These are phyloP conservation scores for Saturnispora kantuleensis DNA, from an alignment of 805 yeast genomes.

Conservation along the genomic window DNA sequence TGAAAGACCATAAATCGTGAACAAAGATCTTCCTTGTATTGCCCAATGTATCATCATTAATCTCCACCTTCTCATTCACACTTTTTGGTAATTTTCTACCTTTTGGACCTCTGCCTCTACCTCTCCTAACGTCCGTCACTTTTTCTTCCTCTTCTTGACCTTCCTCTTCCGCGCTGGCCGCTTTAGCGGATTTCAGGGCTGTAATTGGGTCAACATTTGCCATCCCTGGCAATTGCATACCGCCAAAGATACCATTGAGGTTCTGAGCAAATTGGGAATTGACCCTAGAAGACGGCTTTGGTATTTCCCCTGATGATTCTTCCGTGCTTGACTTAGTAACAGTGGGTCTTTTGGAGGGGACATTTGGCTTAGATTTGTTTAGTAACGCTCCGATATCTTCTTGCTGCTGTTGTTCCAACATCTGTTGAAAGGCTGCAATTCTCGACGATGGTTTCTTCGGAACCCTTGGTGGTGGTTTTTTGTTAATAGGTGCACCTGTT, in stretches of 20 bases:
- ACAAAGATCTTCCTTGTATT: conserved; percentile 26
- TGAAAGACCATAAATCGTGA: conserved; percentile 31
- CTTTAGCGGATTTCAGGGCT: conserved; percentile 9
- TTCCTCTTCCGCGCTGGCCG: conserved; percentile 10
- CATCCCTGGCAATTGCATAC: conserved; percentile 27
- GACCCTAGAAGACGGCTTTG: conserved; percentile 6
- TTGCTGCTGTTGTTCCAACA: conserved; percentile 46
- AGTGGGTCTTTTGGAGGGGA: conserved; percentile 19
- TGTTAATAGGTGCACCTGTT: conserved; percentile 1
- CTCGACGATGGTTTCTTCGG: conserved; percentile 73
- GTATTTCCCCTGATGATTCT: background rate
- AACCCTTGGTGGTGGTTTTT: conserved; percentile 48
- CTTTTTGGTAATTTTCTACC: conserved; percentile 59
- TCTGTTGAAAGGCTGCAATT: conserved; percentile 74
- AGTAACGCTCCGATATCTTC: conserved; percentile 23
- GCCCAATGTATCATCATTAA: conserved; percentile 25
- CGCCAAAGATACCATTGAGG: conserved; percentile 47
- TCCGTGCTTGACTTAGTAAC: conserved; percentile 1
- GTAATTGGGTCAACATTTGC: conserved; percentile 8
- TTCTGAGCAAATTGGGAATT: conserved; percentile 43
- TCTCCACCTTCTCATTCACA: conserved; percentile 35
- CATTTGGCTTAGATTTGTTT: conserved; percentile 13
- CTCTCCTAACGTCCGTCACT: conserved; percentile 31
- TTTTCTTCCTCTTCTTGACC: conserved; percentile 4
- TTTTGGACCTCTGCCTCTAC: conserved; percentile 64